These are phyloP conservation scores for Leccinum variicolor DNA, from an alignment of 768 basidiomycete genomes.

Conservation along the genomic window DNA sequence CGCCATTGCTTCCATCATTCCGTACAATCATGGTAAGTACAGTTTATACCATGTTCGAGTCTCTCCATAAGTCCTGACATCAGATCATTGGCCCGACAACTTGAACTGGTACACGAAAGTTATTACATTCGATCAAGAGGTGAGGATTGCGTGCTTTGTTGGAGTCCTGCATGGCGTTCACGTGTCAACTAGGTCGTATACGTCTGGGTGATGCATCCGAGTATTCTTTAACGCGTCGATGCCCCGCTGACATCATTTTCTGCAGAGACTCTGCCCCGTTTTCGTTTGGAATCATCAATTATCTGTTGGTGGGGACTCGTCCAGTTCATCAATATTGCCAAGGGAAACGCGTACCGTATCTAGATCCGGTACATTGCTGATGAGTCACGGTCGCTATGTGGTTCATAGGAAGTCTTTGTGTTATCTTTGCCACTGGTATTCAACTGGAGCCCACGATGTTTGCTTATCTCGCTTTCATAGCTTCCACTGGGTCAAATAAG, in stretches of 20 bases:
- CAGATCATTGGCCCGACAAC: background rate
- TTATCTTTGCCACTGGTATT: background rate
- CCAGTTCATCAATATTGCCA: background rate
- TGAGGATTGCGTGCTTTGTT: background rate
- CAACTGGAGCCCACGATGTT: background rate
- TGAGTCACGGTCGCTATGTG: conserved; percentile 6
- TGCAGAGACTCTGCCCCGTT: background rate
- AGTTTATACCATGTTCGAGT: background rate
- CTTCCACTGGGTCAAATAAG: conserved; percentile 4
- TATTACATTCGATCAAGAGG: conserved; percentile 15
- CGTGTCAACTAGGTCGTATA: conserved; percentile 9
- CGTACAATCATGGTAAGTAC: conserved; percentile 20
- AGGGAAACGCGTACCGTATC: background rate
- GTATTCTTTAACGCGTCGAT: background rate
- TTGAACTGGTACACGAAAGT: background rate
- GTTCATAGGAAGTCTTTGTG: background rate
- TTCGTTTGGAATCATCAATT: background rate
- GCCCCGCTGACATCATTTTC: background rate
- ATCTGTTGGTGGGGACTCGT: conserved; percentile 7
- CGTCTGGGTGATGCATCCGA: conserved; percentile 13
- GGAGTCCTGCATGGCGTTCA: background rate
- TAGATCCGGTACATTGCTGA: conserved; percentile 24
- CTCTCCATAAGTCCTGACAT: background rate
- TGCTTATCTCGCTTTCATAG: conserved; percentile 2
- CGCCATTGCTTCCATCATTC: conserved; percentile 1